Evolutionary conservation across 495 filamentous ascomycete genomes (phyloP).

Genomic region (Cudoniella acicularis): DNA sequence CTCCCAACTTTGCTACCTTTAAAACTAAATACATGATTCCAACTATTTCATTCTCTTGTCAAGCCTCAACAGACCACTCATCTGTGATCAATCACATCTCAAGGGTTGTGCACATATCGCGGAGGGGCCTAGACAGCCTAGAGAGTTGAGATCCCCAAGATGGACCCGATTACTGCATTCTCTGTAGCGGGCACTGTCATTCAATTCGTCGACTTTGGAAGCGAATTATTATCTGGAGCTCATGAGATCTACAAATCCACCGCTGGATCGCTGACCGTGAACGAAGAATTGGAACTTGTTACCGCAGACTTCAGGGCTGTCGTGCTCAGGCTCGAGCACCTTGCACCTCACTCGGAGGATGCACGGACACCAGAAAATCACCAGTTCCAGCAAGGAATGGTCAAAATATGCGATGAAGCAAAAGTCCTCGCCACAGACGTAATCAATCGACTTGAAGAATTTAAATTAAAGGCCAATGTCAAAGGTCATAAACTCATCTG

Average conservation of each 20-base stretch:
- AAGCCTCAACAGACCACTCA: no score
- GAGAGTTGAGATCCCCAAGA: no score
- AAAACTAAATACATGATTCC: no score
- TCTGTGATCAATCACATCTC: no score
- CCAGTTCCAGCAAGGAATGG: no score
- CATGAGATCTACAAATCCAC: neutral
- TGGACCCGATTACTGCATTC: neutral
- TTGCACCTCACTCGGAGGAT: no score
- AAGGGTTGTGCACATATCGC: no score
- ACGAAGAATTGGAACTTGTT: neutral
- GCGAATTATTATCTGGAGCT: neutral
- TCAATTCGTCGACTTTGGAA: neutral
- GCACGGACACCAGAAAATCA: neutral
- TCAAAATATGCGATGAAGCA: neutral
- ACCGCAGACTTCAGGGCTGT: neutral
- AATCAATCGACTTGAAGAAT: neutral
- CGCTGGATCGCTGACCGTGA: neutral
- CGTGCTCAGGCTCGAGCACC: neutral
- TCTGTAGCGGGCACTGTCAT: neutral
- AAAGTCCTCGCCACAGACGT: neutral
- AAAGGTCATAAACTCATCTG: neutral
- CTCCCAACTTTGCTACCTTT: no score
- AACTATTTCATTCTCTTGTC: no score
- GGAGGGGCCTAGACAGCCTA: no score
- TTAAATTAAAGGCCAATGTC: neutral